Evolutionary conservation across 164 flowering plant species (phyloP), one percentile per base, ranked within the genome.

Genomic region (Aristolochia fimbriata): DNA sequence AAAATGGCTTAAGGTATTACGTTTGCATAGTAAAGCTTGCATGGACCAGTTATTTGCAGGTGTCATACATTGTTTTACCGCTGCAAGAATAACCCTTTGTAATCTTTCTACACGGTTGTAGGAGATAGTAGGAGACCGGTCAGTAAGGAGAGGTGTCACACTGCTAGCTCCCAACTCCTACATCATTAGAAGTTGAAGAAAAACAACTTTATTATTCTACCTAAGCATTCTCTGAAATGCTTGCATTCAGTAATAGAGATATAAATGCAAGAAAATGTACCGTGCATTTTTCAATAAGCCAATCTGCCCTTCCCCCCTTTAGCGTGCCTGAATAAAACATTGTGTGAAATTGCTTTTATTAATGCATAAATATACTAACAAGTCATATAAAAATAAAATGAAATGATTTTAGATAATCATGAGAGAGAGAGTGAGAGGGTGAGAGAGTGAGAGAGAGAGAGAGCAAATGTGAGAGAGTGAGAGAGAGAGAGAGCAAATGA

Each of bases 201-300:
- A 27, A 50, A 17, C 22, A 60, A 10, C 33, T 15, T 30, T 3
- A 37, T 17, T n/a, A 15, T 11, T 45, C 7, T n/a, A 13, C 20
- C 6, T 20, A 58, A 54, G n/a, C 19, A 58, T 59, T 24, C n/a
- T 47, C 27, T 4, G 3, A 25, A 59, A 37, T 37, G 12, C 9
- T 27, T 4, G 16, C 13, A 56, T 2, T 15, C 46, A 15, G 12
- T 19, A 10, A 20, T 24, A 16, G 47, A 59, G 43, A 37, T 6
- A 37, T n/a, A 23, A 59, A 11, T 19, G 21, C 24, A 49, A 48
- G 23, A 14, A 20, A n/a, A 65, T 88, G 63, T 80, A 93, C 98
- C 0, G 98, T 84, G 84, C 98, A 93, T 75, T 93, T 93, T 73
- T 93, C 98, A 63, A 89, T 81, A 55, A 93, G 85, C 98, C 98